Evolutionary conservation across 257 asterid genomes (phyloP).

Genomic region (Misopates orontium): DNA sequence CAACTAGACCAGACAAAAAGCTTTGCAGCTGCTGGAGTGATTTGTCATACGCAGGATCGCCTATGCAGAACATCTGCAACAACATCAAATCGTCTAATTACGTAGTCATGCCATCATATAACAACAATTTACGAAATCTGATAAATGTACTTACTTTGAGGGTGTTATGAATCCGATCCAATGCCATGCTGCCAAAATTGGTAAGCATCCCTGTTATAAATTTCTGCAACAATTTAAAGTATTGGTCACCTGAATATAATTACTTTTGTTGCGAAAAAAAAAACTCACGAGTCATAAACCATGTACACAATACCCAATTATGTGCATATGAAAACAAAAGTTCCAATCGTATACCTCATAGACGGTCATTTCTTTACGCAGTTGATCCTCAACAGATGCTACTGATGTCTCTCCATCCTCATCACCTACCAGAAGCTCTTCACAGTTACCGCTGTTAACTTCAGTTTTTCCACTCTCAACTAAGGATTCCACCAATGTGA

Average conservation of each 20-base stretch:
- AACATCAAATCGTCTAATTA: slow-evolving; percentile 6
- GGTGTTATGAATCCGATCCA: slow-evolving; percentile 94
- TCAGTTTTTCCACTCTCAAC: slow-evolving; percentile 66
- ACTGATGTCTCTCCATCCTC: slow-evolving; percentile 86
- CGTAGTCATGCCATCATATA: neutral
- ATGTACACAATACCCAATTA: neutral
- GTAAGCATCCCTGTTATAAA: slow-evolving; percentile 94
- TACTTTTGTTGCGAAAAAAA: neutral
- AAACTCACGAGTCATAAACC: no score
- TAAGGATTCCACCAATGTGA: slow-evolving; percentile 70
- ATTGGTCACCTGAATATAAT: neutral
- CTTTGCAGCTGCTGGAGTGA: slow-evolving; percentile 91
- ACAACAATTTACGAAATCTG: neutral
- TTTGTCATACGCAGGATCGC: slow-evolving; percentile 92
- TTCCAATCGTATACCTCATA: slow-evolving; percentile 64
- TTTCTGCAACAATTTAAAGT: slow-evolving; percentile 53
- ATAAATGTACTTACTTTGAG: slow-evolving; percentile 99
- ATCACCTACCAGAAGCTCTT: slow-evolving; percentile 79
- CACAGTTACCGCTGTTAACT: slow-evolving; percentile 51
- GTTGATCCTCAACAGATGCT: slow-evolving; percentile 90
- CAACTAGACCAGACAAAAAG: slow-evolving; percentile 83
- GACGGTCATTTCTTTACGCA: slow-evolving; percentile 91
- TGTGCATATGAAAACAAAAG: neutral
- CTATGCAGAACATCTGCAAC: slow-evolving; percentile 86
- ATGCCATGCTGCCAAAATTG: slow-evolving; percentile 94